A percentile compares a stretch with the other conserved stretches of the same genome.
Conservation (phyloP, 768 basidiomycete species). For the Podaxis sp. region DNA sequence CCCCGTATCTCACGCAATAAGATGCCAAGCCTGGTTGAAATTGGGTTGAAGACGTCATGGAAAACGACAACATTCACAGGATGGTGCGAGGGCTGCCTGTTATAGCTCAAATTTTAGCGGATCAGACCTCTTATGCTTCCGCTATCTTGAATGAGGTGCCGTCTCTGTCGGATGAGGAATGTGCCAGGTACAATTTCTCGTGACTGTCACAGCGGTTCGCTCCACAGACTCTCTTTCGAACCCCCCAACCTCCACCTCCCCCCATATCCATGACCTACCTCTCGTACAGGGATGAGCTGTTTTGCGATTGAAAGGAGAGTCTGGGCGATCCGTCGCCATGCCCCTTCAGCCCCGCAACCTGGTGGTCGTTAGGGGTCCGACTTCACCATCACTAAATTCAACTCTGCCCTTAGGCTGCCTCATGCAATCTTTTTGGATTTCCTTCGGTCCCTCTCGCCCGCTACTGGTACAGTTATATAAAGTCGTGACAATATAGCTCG, state of each 20-base stretch:
- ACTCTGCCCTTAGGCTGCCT: not conserved
- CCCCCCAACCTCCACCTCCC: too few species aligned
- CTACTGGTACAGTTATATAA: not conserved
- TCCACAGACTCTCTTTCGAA: too few species aligned
- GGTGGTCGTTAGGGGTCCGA: too few species aligned
- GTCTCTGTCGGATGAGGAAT: too few species aligned
- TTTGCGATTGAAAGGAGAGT: too few species aligned
- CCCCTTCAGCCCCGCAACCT: too few species aligned
- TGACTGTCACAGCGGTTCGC: too few species aligned
- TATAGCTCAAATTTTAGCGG: not conserved
- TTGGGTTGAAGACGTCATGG: not conserved
- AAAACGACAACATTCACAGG: not conserved
- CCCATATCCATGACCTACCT: too few species aligned
- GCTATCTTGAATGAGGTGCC: not conserved
- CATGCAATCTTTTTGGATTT: not conserved
- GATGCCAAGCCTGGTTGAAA: not conserved
- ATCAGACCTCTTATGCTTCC: not conserved
- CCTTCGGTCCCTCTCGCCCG: not conserved
- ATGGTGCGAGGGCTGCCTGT: not conserved
- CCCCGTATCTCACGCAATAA: not conserved
- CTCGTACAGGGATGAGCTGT: too few species aligned
- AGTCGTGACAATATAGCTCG: not conserved
- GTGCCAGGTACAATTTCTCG: too few species aligned
- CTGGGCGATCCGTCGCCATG: too few species aligned
- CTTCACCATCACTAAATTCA: too few species aligned